Base-by-base conservation (phyloP, 1,284 basidiomycete genomes). In the Phlebopus sp. region DNA sequence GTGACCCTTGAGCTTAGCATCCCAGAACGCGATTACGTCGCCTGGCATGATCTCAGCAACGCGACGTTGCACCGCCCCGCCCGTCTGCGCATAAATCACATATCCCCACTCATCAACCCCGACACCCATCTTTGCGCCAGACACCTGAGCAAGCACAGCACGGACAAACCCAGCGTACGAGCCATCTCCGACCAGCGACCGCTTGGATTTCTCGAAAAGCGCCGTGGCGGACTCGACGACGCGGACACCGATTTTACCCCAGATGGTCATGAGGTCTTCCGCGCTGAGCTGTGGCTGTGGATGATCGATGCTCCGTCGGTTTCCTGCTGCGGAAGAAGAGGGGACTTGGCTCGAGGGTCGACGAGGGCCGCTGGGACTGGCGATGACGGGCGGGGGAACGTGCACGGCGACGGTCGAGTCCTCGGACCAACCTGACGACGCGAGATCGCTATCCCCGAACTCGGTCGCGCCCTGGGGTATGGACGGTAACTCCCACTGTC, bases 1-100 rank as follows among this genome's bases (percentile, higher is more conserved):
- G 62, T 92, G 88, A 0, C 94, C 93, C 64, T 92, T 94, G 59
- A 97, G 74, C 63, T 82, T 86, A 44, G 88, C 90, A 46, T 91
- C 88, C 46, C 77, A 71, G 55, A 95, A 69, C 43, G 82, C 78
- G 35, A 92, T 75, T 5, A 97, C 70, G 68, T 97, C 93, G 1
- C 93, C 93, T 0, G 91, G 85, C 72, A 91, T 76, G 48, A 92
- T 87, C 45, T 94, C 92, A 59, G 85, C 87, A 35, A 75, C 73
- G 30, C 86, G 75, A 55, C 84, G 82, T 64, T 87, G 79, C 48
- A 93, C 85, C 2, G 82, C 73, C 0, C 60, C 57, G 0, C 78
- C 85, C 8, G 75, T 79, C 69, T 94, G 92, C 50, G 78, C 73
- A 60, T 90, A 93, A 27, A 93, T 73, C 7, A 86, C 67, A 60